A percentile compares a stretch with the other conserved stretches of the same genome.
Conservation (phyloP, 1,284 basidiomycete species). For the Neonothopanus nambi region DNA sequence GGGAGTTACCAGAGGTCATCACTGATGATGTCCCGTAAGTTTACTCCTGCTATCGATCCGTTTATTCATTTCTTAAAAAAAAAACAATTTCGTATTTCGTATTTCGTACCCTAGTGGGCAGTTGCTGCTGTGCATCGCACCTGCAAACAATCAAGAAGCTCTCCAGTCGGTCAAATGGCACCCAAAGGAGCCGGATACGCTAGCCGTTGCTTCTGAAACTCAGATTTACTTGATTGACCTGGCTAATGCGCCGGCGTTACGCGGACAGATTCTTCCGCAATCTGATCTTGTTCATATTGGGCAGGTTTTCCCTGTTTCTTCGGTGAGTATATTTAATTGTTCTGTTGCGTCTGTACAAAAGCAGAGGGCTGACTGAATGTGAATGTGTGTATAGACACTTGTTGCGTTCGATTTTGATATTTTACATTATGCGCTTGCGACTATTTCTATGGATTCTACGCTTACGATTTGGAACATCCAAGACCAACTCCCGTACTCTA, state of each 20-base stretch:
- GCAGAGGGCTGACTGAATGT: background rate
- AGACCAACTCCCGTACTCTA: constrained; percentile 71
- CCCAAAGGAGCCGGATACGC: constrained; percentile 69
- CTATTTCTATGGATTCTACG: constrained; percentile 77
- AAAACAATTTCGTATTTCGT: no score
- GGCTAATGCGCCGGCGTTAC: constrained; percentile 56
- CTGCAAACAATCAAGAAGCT: constrained; percentile 48
- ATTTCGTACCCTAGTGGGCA: constrained; percentile 49
- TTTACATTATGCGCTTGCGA: constrained; percentile 68
- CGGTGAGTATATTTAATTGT: constrained; percentile 55
- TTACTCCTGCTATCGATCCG: background rate
- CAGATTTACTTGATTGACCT: constrained; percentile 75
- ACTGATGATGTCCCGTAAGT: constrained; percentile 82
- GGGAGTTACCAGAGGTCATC: constrained; percentile 79
- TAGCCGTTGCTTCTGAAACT: constrained; percentile 75
- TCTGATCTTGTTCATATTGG: constrained; percentile 65
- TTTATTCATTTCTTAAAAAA: constrained; percentile 15
- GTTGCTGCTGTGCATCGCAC: constrained; percentile 68
- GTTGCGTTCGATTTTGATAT: constrained; percentile 82
- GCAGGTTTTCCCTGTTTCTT: constrained; percentile 64
- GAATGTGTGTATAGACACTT: constrained; percentile 49
- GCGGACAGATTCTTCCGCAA: constrained; percentile 63
- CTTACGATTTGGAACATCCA: constrained; percentile 77
- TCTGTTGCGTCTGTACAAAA: background rate
- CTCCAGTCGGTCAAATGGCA: constrained; percentile 84